Conservation (phyloP, 371 early-diverging fungal genomes). For the Scutellospora calospora region DNA sequence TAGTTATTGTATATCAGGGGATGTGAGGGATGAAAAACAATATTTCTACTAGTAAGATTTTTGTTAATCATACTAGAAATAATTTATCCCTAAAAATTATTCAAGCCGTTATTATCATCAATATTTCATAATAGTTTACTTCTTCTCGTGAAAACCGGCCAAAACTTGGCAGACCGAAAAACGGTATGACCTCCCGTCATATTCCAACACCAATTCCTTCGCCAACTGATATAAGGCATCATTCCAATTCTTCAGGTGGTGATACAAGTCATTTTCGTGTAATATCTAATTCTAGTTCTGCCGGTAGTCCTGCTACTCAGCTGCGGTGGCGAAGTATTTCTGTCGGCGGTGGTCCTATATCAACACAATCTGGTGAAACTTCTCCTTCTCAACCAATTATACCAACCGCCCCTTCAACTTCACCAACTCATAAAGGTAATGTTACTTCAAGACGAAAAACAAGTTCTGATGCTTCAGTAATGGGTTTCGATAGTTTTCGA, state of each 20-base stretch:
- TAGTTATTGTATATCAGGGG: too few species aligned
- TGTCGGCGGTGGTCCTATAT: slow-evolving; percentile 27
- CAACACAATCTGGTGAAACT: neutral
- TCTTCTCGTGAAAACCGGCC: slow-evolving; percentile 4
- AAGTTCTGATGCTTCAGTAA: neutral
- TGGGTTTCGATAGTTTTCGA: neutral
- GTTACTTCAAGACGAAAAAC: slow-evolving; percentile 1
- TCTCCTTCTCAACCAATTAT: neutral
- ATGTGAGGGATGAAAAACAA: too few species aligned
- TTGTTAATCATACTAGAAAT: neutral
- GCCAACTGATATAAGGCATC: slow-evolving; percentile 15
- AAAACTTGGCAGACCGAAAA: slow-evolving; percentile 5
- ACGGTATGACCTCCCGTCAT: neutral
- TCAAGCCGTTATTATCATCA: slow-evolving; percentile 8
- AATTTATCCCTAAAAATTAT: neutral
- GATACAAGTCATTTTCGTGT: neutral
- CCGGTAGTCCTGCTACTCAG: slow-evolving; percentile 15
- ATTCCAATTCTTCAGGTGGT: neutral
- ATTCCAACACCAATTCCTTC: slow-evolving; percentile 43
- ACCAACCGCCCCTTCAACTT: neutral
- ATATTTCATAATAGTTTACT: neutral
- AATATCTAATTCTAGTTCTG: neutral
- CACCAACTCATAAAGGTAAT: neutral
- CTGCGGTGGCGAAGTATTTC: slow-evolving; percentile 39
- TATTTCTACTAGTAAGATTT: neutral